These are phyloP conservation scores for Populus hybrid DNA, from an alignment of 441 rosid genomes.

Conservation along the genomic window DNA sequence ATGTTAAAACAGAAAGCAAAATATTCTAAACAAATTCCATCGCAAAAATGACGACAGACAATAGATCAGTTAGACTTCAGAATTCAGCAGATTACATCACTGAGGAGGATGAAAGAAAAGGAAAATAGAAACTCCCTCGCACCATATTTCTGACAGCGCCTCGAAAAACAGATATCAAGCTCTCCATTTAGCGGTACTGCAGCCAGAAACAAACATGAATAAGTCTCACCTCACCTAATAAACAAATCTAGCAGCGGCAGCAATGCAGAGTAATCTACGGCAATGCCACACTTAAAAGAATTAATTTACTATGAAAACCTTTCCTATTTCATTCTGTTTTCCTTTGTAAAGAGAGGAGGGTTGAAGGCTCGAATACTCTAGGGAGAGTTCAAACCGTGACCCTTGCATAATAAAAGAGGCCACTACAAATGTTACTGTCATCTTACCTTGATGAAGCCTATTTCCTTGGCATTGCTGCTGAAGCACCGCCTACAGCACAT, in stretches of 20 bases:
- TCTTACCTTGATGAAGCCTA: slow-evolving; percentile 74
- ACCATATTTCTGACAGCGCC: background rate
- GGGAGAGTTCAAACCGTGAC: background rate
- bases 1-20: background rate
- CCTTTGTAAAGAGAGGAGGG: background rate
- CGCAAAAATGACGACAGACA: too few species aligned
- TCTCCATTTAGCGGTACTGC: slow-evolving; percentile 27
- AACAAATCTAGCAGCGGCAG: background rate
- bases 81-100: background rate
- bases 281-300: background rate
- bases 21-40: background rate
- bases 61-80: background rate
- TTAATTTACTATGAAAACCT: background rate
- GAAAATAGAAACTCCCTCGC: background rate
- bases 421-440: background rate
- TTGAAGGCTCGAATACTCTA: background rate
- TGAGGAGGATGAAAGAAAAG: background rate
- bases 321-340: background rate
- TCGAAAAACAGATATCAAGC: background rate
- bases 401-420: background rate
- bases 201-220: background rate
- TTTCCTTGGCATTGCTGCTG: slow-evolving; percentile 84
- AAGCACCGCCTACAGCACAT: slow-evolving; percentile 90
- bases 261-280: background rate
- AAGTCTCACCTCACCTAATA: background rate